Evolutionary conservation across 495 filamentous ascomycete species (phyloP), one percentile per base, ranked within the genome.

Genomic region (Coniosporium apollinis): DNA sequence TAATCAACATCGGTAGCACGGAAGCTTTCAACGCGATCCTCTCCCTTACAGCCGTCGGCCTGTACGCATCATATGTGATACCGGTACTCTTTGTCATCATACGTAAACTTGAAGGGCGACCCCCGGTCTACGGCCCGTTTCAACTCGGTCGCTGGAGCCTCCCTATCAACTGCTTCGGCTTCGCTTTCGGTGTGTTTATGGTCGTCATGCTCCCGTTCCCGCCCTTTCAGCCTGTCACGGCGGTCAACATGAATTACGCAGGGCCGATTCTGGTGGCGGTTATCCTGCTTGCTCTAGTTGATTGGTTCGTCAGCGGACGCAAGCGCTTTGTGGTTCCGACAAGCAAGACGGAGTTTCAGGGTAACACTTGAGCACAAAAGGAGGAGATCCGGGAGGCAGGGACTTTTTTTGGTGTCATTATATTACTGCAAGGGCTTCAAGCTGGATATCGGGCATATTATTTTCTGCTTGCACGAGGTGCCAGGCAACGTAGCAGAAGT

Each of bases 1-100:
- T 43, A 9, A 47, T 47, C 19, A 39, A 43, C 44, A 65, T 78
- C 36, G 72, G 69, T n/a, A 70, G 65, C 1, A 38, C 22, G 2
- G 20, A 28, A 2, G 41, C 41, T 5, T 47, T 43, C 35, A 39
- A 38, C 26, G 29, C 44, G 11, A 33, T 39, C 35, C 18, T 44
- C 25, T 69, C 71, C 46, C 46, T 56, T 22, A 34, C 44, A 13
- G 39, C 31, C 20, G 24, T 25, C 28, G 41, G 39, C 17, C 48
- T 41, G 13, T 38, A 34, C 33, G 30, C 7, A 14, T 38, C 25
- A 11, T 28, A 44, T 22, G 31, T 40, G 19, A 44, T 25, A 10
- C 22, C 42, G 2, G 29, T 43, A 13, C 32, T 32, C 24, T 30
- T 44, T 8, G 18, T 13, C 22, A 28, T 44, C 19, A 10, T 34